Evolutionary conservation across 2,329 filamentous ascomycete species (phyloP), one percentile per base, ranked within the genome.

Genomic region (Microsporum canis): DNA sequence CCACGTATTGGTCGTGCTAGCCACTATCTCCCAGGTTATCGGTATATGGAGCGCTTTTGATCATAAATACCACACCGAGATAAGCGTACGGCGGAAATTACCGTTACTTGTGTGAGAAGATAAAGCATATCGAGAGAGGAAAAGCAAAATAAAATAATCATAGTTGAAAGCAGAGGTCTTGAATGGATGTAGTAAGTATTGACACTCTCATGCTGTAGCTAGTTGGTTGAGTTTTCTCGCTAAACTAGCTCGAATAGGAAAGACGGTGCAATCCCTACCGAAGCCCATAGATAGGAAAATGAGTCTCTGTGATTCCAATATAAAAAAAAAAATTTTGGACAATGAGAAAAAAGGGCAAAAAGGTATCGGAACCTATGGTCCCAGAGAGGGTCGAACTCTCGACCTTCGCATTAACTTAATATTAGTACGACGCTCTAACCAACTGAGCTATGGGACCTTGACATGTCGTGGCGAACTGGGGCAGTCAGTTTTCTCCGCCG

Each of bases 41-140:
- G 91, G 88, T 57, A 81, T 97, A 76, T 72, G 88, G 43, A 87
- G 84, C 73, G 91, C 91, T 2, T 96, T 96, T 75, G 89, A 96
- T 74, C 86, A 88, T 70, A 85, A 89, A 69, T 90, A 95, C 73
- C 81, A 79, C 58, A 55, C 59, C 56, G 47, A 59, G 17, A 43
- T 39, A 39, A 23, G 39, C 7, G 39, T 33, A 14, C 10, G 27
- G 34, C 12, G n/a, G 14, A 34, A 12, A 29, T 10, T 33, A 33
- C 29, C 5, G 6, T 47, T 17, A 6, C 2, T 41, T 5, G 17
- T 34, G 5, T 12, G 34, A 14, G 14, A 14, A 39, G 17, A 39
- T 12, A 7, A 14, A 38, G 7, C 2, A 33, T 8, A 12, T 17
- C 12, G 43, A 47, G 6, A 7, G n/a, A 53, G 3, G 27, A 23